Conservation (phyloP, 805 yeast species). For the Pichia californica region DNA sequence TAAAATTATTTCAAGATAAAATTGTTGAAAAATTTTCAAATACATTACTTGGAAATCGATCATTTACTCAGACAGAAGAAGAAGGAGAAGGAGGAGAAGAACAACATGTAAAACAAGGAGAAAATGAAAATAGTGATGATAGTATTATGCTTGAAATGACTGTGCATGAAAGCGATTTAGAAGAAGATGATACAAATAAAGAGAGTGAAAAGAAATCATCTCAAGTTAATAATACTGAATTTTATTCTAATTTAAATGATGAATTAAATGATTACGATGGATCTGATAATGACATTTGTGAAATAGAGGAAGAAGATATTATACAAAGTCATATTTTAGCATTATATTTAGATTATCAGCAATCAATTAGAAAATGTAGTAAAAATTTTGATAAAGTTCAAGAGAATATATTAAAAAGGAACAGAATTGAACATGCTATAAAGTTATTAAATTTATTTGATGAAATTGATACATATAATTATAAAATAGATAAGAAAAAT, state of each 20-base stretch:
- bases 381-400: background rate
- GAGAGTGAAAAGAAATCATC: too few relatives aligned
- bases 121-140: too few relatives aligned
- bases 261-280: background rate
- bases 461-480: background rate
- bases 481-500: background rate
- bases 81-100: background rate
- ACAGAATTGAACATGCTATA: background rate
- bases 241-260: too few relatives aligned
- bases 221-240: too few relatives aligned
- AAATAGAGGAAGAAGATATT: background rate
- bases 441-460: background rate
- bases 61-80: background rate
- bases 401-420: background rate
- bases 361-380: background rate
- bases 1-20: background rate
- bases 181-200: too few relatives aligned
- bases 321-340: background rate
- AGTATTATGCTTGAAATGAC: too few relatives aligned
- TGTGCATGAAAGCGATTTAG: too few relatives aligned
- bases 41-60: background rate
- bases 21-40: background rate
- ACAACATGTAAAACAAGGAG: too few relatives aligned
- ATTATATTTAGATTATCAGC: background rate
- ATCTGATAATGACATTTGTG: background rate